Evolutionary conservation across 345 rosid species (phyloP).

Genomic region (Camelina hispida): DNA sequence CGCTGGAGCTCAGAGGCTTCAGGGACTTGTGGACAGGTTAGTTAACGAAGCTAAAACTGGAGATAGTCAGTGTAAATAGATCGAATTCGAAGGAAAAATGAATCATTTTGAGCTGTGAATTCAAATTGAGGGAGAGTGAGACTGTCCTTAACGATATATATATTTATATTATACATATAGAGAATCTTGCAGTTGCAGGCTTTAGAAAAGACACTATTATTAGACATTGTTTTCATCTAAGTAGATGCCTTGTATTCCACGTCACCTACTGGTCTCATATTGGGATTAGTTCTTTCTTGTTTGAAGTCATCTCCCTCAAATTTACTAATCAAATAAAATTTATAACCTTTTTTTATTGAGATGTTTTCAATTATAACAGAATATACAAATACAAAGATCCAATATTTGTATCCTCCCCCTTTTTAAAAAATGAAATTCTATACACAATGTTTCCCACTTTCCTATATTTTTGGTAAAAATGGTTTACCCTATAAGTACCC

Average conservation of each 20-base stretch:
- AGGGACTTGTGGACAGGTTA: conserved; percentile 61
- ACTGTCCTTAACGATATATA: conserved; percentile 32
- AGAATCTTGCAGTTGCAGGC: conserved; percentile 36
- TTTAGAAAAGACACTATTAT: conserved; percentile 36
- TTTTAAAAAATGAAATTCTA: conserved; percentile 31
- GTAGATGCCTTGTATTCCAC: conserved; percentile 39
- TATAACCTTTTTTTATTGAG: conserved; percentile 15
- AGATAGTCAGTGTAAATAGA: conserved; percentile 77
- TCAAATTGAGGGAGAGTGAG: conserved; percentile 20
- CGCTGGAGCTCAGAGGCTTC: conserved; percentile 74
- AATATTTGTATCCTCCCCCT: conserved; percentile 25
- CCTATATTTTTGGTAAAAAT: conserved; percentile 35
- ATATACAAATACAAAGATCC: conserved; percentile 36
- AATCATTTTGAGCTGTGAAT: conserved; percentile 24
- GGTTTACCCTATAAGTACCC: conserved; percentile 33
- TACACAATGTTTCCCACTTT: conserved; percentile 30
- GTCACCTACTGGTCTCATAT: conserved; percentile 29
- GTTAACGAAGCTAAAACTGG: conserved; percentile 52
- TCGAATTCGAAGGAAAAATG: not conserved
- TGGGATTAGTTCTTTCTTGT: conserved; percentile 18
- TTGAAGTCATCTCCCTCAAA: conserved; percentile 11
- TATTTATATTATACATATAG: conserved; percentile 21
- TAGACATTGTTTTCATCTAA: conserved; percentile 28
- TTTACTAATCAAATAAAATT: conserved; percentile 21
- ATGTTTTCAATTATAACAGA: conserved; percentile 20